Percentiles rank a stretch among this genome's conserved stretches.
Conservation (phyloP, 2,329 filamentous ascomycete species). For the Trichophaea hybrida region DNA sequence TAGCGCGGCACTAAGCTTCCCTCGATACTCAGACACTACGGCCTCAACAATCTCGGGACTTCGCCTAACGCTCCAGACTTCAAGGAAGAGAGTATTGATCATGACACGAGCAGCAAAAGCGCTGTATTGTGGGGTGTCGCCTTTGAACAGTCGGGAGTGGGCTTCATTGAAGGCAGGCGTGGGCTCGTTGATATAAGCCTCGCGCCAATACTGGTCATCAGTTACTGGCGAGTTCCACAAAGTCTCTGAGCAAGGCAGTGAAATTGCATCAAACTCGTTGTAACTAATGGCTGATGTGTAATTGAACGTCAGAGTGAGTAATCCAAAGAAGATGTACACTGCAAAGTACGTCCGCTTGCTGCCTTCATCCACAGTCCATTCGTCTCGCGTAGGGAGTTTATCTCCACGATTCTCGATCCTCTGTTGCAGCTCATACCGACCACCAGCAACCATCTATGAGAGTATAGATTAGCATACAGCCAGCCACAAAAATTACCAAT, state of each 20-base stretch:
- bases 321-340: conserved; percentile 96
- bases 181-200: conserved; percentile 55
- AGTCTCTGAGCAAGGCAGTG: conserved; percentile 83
- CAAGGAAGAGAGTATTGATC: conserved; percentile 96
- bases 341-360: conserved; percentile 95
- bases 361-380: conserved; percentile 95
- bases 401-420: conserved; percentile 73
- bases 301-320: conserved; percentile 90
- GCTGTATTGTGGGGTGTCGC: conserved; percentile 78
- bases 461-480: conserved; percentile 22
- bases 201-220: conserved; percentile 73
- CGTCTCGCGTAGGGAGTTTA: conserved; percentile 58
- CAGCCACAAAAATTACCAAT: neutral
- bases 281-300: conserved; percentile 96
- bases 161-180: conserved; percentile 83
- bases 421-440: conserved; percentile 88
- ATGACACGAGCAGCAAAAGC: conserved; percentile 94
- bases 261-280: conserved; percentile 89
- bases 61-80: conserved; percentile 98
- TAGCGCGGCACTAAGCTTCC: conserved; percentile 76
- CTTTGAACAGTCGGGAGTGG: conserved; percentile 90
- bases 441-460: conserved; percentile 75
- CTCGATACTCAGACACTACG: conserved; percentile 77
- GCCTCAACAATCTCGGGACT: conserved; percentile 95
- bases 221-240: conserved; percentile 75